phyloP scores from a whole-genome alignment of 352 stramenopile species.

The Pythium angustatum region DNA sequence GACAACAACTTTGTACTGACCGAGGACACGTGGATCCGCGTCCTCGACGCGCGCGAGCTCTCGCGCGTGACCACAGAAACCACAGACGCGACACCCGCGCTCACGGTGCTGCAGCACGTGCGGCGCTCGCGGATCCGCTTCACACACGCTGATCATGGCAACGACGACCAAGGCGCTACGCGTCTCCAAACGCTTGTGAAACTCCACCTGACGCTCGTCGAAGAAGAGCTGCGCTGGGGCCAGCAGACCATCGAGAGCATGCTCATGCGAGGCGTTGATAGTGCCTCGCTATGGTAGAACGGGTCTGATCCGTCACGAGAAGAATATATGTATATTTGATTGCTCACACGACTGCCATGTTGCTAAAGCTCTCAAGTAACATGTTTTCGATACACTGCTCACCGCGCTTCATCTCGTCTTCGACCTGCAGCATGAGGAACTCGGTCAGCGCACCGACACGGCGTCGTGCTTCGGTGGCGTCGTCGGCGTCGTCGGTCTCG shows the following conservation, averaged over 20 bases:
- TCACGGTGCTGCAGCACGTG: constrained; percentile 17
- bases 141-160: not conserved
- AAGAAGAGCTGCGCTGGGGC: constrained; percentile 8
- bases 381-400: constrained; percentile 18
- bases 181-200: constrained; percentile 2
- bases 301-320: not conserved
- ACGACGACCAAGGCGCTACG: not conserved
- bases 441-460: not conserved
- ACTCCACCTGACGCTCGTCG: constrained; percentile 7
- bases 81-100: not conserved
- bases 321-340: too few species aligned
- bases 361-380: constrained; percentile 8
- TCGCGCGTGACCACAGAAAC: not conserved
- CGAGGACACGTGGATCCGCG: constrained; percentile 11
- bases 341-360: too few species aligned
- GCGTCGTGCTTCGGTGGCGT: not conserved
- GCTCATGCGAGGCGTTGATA: not conserved
- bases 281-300: not conserved
- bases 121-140: constrained; percentile 9
- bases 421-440: constrained; percentile 20
- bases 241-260: constrained; percentile 12
- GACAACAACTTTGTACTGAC: constrained; percentile 3
- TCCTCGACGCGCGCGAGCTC: constrained; percentile 4
- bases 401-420: constrained; percentile 13
- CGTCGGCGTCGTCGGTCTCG: not conserved